phyloP scores from a whole-genome alignment of 139 green algal genomes.

The Limnomonas spitsbergensis region DNA sequence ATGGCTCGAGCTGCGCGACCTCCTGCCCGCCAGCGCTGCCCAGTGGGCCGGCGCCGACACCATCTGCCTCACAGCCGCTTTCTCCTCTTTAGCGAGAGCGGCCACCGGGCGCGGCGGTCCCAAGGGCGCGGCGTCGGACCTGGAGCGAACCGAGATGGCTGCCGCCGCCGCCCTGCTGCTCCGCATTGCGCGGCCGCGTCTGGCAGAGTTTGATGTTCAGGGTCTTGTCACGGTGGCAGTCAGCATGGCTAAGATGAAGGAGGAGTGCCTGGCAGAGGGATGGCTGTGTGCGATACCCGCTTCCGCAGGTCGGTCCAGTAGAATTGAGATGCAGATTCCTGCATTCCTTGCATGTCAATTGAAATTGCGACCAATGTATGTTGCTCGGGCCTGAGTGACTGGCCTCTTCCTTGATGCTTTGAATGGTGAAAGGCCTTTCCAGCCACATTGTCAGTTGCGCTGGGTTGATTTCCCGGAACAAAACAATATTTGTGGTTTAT shows the following conservation, averaged over 20 bases:
- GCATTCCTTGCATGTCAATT: too few species aligned
- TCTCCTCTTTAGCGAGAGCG: not conserved
- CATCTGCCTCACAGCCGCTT: constrained; percentile 7
- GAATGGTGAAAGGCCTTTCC: too few species aligned
- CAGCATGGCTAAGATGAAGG: constrained; percentile 10
- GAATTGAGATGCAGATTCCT: too few species aligned
- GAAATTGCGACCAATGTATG: too few species aligned
- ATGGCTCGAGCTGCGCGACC: not conserved
- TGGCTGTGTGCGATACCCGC: too few species aligned
- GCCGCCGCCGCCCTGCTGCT: not conserved
- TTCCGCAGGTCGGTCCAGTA: too few species aligned
- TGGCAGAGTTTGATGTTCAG: constrained; percentile 6
- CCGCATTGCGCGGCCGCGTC: not conserved
- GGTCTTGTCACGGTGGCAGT: not conserved
- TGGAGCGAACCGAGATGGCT: not conserved
- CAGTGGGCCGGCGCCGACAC: not conserved
- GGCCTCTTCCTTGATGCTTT: too few species aligned
- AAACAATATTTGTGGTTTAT: too few species aligned
- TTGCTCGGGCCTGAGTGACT: too few species aligned
- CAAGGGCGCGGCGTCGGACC: not conserved
- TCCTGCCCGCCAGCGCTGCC: not conserved
- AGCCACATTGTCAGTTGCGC: too few species aligned
- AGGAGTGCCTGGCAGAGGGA: not conserved
- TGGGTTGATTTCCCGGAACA: too few species aligned
- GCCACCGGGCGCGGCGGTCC: not conserved